A percentile compares a stretch with the other conserved stretches of the same genome.
Conservation (phyloP, 192 early-diverging fungal genomes). For the Podila verticillata region DNA sequence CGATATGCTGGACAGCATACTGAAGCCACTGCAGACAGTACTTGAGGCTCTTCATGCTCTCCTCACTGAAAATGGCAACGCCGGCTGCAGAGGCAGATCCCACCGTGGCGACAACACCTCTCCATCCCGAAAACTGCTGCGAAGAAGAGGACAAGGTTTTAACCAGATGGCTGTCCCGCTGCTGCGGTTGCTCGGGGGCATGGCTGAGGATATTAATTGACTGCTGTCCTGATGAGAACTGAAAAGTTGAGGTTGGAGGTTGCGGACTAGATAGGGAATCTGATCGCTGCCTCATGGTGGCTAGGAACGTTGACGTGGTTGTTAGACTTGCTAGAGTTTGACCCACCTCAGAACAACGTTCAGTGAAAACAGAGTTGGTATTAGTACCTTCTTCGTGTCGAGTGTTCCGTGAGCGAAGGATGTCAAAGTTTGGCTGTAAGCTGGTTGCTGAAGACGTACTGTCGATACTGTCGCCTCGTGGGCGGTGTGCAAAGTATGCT, state of each 20-base stretch:
- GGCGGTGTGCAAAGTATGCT: constrained; percentile 38
- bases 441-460: constrained; percentile 31
- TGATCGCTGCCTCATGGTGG: constrained; percentile 32
- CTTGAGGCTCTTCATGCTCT: constrained; percentile 85
- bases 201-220: too few species aligned
- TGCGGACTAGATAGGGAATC: constrained; percentile 29
- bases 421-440: constrained; percentile 38
- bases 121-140: constrained; percentile 62
- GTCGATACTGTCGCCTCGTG: constrained; percentile 39
- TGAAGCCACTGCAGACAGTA: constrained; percentile 92
- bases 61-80: constrained; percentile 85
- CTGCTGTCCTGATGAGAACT: constrained; percentile 28
- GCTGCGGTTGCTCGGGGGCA: too few species aligned
- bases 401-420: constrained; percentile 29
- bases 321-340: not conserved
- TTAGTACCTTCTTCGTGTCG: constrained; percentile 42
- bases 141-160: constrained; percentile 1
- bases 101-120: constrained; percentile 68
- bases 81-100: constrained; percentile 70
- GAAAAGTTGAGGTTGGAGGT: constrained; percentile 30
- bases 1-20: constrained; percentile 82
- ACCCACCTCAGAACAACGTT: not conserved
- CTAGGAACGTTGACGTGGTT: not conserved
- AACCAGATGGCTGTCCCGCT: constrained; percentile 17
- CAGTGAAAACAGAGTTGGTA: not conserved